Conservation (phyloP, 495 filamentous ascomycete species). For the Hypoxylon trugodes region DNA sequence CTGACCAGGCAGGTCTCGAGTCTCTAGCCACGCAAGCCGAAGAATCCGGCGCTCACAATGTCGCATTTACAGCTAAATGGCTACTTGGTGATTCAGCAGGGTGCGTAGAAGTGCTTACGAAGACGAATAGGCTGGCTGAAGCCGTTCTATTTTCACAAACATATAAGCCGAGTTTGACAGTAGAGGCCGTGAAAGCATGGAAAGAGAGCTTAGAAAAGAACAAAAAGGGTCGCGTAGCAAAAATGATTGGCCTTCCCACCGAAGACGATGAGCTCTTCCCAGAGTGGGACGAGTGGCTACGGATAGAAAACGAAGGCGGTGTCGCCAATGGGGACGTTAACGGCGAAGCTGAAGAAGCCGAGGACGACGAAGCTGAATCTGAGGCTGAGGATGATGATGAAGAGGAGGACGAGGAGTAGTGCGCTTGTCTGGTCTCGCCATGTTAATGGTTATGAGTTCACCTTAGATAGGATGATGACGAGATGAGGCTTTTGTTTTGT, state of each 20-base stretch:
- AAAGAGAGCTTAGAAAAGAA: conserved; percentile 79
- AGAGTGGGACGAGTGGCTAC: conserved; percentile 91
- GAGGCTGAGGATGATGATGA: conserved; percentile 39
- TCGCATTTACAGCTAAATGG: conserved; percentile 92
- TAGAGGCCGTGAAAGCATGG: conserved; percentile 76
- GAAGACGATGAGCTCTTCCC: conserved; percentile 94
- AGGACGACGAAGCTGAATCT: conserved; percentile 37
- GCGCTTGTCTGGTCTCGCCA: neutral
- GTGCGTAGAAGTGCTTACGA: conserved; percentile 80
- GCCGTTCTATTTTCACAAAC: conserved; percentile 92
- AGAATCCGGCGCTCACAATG: conserved; percentile 81
- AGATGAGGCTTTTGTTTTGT: conserved; percentile 9
- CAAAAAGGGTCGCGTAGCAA: conserved; percentile 83
- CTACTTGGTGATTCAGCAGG: conserved; percentile 81
- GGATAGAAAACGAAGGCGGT: conserved; percentile 74
- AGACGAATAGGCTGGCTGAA: conserved; percentile 81
- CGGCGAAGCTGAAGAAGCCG: conserved; percentile 51
- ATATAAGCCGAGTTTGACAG: conserved; percentile 83
- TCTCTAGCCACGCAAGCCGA: conserved; percentile 77
- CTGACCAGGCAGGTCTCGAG: conserved; percentile 75
- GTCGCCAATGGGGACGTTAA: conserved; percentile 57
- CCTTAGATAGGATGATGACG: neutral
- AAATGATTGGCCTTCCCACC: conserved; percentile 82
- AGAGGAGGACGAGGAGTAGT: conserved; percentile 23
- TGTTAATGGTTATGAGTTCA: conserved; percentile 12